These are phyloP conservation scores for Orbilia javanica DNA, from an alignment of 2,329 filamentous ascomycete species.

Conservation along the genomic window DNA sequence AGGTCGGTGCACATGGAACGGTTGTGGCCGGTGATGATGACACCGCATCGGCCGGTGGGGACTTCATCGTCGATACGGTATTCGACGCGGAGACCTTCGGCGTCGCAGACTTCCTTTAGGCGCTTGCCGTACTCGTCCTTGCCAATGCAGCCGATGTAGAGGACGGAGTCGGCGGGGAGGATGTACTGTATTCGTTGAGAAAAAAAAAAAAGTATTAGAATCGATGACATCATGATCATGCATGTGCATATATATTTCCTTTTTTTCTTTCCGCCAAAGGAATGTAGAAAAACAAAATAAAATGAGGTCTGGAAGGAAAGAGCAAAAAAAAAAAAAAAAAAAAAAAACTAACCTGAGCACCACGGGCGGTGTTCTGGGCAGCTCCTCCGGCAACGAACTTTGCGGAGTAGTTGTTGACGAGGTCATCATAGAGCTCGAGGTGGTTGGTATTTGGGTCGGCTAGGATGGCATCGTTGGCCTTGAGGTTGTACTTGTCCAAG, in stretches of 20 bases:
- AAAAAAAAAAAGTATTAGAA: background rate
- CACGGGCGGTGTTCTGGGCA: conserved; percentile 96
- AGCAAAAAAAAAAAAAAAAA: background rate
- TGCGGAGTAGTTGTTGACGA: conserved; percentile 90
- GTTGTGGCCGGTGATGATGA: conserved; percentile 96
- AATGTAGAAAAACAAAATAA: too few relatives aligned
- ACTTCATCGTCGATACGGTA: conserved; percentile 89
- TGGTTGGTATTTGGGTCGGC: conserved; percentile 83
- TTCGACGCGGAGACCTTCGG: conserved; percentile 90
- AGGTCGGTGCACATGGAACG: conserved; percentile 94
- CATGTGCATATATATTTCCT: too few relatives aligned
- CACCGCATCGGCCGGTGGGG: conserved; percentile 93
- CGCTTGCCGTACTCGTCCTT: conserved; percentile 95
- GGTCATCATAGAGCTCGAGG: conserved; percentile 88
- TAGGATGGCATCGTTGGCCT: conserved; percentile 97
- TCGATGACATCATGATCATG: too few relatives aligned
- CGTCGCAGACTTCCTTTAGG: conserved; percentile 81
- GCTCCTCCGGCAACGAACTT: conserved; percentile 96
- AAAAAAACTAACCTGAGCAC: conserved; percentile 75
- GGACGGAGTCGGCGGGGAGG: conserved; percentile 86
- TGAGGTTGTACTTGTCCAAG: conserved; percentile 91
- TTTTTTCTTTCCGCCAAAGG: too few relatives aligned
- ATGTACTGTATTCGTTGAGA: conserved; percentile 79
- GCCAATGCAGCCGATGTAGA: conserved; percentile 94
- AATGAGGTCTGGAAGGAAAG: too few relatives aligned